A percentile compares a stretch with the other conserved stretches of the same genome.
These are phyloP conservation scores for Heliamphora exappendiculata DNA, from an alignment of 148 eudicot genomes.

Conservation along the genomic window DNA sequence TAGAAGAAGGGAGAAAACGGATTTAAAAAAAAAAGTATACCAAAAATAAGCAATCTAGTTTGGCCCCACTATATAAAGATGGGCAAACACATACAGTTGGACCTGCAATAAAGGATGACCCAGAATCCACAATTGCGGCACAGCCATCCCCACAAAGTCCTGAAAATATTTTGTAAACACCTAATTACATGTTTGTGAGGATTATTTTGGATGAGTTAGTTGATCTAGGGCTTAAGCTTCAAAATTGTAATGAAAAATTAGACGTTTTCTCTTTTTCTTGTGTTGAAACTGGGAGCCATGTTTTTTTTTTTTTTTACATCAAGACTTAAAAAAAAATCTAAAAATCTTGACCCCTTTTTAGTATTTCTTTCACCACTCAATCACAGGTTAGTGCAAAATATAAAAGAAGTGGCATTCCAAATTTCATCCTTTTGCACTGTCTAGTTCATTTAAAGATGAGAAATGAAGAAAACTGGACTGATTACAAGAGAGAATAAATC, in stretches of 20 bases:
- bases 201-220: background rate
- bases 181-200: background rate
- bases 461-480: background rate
- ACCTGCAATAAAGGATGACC: conserved; percentile 8
- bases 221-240: background rate
- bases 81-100: background rate
- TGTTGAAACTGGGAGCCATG: background rate
- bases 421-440: background rate
- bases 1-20: background rate
- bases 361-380: background rate
- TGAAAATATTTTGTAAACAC: background rate
- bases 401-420: background rate
- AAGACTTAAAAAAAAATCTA: background rate
- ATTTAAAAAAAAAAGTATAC: background rate
- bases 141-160: background rate
- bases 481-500: background rate
- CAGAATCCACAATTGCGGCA: conserved; percentile 1
- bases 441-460: background rate
- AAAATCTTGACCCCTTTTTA: background rate
- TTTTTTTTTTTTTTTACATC: background rate
- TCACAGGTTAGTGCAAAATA: background rate
- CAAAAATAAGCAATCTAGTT: too few species aligned
- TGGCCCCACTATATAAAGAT: background rate
- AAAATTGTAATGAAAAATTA: background rate
- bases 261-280: background rate